A percentile compares a stretch with the other conserved stretches of the same genome.
These are phyloP conservation scores for Apiotrichum sp. DNA, from an alignment of 1,284 basidiomycete species.

Conservation along the genomic window DNA sequence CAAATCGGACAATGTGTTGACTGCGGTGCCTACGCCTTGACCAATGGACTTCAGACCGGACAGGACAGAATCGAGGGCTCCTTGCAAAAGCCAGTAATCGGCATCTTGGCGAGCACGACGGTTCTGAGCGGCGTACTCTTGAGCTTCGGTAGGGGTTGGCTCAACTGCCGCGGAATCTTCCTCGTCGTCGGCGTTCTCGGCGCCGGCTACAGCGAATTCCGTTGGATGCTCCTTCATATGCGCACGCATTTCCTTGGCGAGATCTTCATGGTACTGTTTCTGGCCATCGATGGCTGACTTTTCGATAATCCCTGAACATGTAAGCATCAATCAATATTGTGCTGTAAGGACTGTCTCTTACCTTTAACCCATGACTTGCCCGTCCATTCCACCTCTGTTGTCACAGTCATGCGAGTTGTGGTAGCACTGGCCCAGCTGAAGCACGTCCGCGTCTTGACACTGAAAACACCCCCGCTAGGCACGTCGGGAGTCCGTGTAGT, in stretches of 20 bases:
- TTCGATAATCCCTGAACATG: conserved; percentile 77
- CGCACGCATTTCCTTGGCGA: conserved; percentile 74
- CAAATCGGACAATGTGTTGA: conserved; percentile 58
- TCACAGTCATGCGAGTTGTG: conserved; percentile 73
- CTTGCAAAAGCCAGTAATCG: conserved; percentile 63
- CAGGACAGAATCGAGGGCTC: conserved; percentile 73
- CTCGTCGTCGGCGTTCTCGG: conserved; percentile 35
- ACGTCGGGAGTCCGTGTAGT: conserved; percentile 93
- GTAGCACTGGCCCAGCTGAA: conserved; percentile 85
- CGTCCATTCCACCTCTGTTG: conserved; percentile 91
- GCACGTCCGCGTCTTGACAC: conserved; percentile 89
- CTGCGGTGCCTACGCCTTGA: conserved; percentile 57
- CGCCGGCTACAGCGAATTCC: conserved; percentile 81
- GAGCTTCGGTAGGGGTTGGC: conserved; percentile 21
- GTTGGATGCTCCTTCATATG: conserved; percentile 83
- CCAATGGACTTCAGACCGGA: conserved; percentile 64
- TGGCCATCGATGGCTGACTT: conserved; percentile 90
- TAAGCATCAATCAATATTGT: neutral
- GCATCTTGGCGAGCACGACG: conserved; percentile 30
- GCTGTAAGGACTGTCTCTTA: conserved; percentile 40
- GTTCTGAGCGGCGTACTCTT: conserved; percentile 38
- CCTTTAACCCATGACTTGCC: conserved; percentile 94
- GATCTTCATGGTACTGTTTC: conserved; percentile 75
- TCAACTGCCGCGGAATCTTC: neutral
- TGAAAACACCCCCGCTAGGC: conserved; percentile 83